Percentiles rank a stretch among this genome's conserved stretches.
Conservation (phyloP, 2,329 filamentous ascomycete species). For the Lizonia empirigonia region DNA sequence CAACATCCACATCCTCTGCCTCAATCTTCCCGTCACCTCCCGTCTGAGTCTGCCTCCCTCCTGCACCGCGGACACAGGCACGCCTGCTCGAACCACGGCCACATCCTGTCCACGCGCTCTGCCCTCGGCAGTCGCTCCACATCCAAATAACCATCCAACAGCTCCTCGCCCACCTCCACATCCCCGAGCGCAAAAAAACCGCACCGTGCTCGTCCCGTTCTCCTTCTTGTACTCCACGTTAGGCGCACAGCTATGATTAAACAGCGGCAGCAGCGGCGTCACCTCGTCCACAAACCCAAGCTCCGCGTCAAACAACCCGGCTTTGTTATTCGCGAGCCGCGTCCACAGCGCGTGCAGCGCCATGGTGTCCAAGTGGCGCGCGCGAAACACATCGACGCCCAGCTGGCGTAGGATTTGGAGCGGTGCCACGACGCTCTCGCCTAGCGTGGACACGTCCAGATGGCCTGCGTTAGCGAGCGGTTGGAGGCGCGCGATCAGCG, state of each 20-base stretch:
- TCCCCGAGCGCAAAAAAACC: constrained; percentile 18
- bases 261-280: constrained; percentile 36
- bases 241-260: constrained; percentile 44
- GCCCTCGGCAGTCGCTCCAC: constrained; percentile 4
- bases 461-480: constrained; percentile 33
- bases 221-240: constrained; percentile 30
- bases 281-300: constrained; percentile 37
- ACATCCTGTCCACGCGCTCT: constrained; percentile 14
- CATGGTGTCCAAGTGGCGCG: constrained; percentile 34
- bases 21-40: no score
- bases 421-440: constrained; percentile 33
- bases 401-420: constrained; percentile 37
- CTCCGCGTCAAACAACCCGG: constrained; percentile 27
- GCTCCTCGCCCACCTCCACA: constrained; percentile 12
- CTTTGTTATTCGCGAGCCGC: constrained; percentile 44
- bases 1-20: neutral
- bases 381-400: constrained; percentile 26
- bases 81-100: constrained; percentile 24
- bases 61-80: constrained; percentile 19
- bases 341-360: constrained; percentile 41
- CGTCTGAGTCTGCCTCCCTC: neutral
- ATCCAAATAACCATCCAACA: constrained; percentile 23
- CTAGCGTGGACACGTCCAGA: constrained; percentile 38
- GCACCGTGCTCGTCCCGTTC: constrained; percentile 15
- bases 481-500: constrained; percentile 36